These are phyloP conservation scores for Tolypocladium cylindrosporum DNA, from an alignment of 2,329 filamentous ascomycete genomes.

Conservation along the genomic window DNA sequence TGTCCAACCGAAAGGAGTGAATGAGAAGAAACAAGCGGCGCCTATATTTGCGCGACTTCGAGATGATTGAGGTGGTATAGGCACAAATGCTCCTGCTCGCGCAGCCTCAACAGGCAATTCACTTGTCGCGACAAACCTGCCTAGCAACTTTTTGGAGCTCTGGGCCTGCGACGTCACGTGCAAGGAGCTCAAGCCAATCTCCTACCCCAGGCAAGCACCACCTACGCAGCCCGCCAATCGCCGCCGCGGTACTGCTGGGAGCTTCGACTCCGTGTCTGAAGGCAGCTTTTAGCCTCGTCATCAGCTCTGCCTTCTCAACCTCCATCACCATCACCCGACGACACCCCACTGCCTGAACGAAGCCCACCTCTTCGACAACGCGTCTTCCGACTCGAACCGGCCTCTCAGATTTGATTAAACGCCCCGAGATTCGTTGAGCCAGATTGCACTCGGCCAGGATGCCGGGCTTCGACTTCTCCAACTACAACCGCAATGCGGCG, in stretches of 20 bases:
- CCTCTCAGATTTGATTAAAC: conserved; percentile 2
- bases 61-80: background rate
- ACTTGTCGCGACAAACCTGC: conserved; percentile 6
- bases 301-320: conserved; percentile 24
- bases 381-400: background rate
- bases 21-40: background rate
- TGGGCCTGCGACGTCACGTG: conserved; percentile 13
- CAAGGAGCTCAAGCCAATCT: conserved; percentile 3
- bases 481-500: conserved; percentile 98
- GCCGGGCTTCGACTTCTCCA: conserved; percentile 98
- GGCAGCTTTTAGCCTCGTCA: conserved; percentile 48
- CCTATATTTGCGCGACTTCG: background rate
- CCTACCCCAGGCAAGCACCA: conserved; percentile 7
- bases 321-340: conserved; percentile 5
- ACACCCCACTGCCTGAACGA: background rate
- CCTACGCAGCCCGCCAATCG: conserved; percentile 14
- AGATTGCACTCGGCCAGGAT: conserved; percentile 41
- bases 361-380: background rate
- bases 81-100: background rate
- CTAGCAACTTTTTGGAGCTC: conserved; percentile 12
- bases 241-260: conserved; percentile 6
- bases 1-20: background rate
- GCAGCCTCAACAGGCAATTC: background rate
- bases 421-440: background rate
- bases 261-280: conserved; percentile 20